phyloP scores from a whole-genome alignment of 108 stramenopile species.

The Skeletonema menzelii region DNA sequence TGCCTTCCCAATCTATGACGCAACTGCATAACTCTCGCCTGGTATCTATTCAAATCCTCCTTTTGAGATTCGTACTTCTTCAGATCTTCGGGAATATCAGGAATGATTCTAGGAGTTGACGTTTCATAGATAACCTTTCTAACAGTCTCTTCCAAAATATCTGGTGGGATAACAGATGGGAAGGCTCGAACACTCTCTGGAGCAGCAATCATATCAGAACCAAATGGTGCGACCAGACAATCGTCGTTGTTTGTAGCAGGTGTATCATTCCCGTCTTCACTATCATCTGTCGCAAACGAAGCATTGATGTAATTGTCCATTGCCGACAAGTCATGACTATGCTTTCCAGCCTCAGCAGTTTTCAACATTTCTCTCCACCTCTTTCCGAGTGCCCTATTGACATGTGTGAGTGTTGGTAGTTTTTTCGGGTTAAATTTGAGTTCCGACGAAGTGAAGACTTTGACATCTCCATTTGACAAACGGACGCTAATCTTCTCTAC shows the following conservation, averaged over 20 bases:
- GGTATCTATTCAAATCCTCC: conserved; percentile 53
- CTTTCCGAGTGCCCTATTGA: conserved; percentile 53
- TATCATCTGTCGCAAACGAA: background rate
- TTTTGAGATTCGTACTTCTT: conserved; percentile 60
- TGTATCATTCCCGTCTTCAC: conserved; percentile 10
- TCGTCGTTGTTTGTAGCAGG: conserved; percentile 12
- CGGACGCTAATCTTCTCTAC: conserved; percentile 13
- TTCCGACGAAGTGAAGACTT: conserved; percentile 19
- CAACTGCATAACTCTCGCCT: conserved; percentile 62
- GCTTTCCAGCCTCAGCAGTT: conserved; percentile 47
- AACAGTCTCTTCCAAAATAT: conserved; percentile 57
- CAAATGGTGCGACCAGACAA: conserved; percentile 52
- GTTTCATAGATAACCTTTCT: conserved; percentile 50
- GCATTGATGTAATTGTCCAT: conserved; percentile 43
- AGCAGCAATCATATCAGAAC: conserved; percentile 66
- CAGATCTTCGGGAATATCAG: conserved; percentile 52
- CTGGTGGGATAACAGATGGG: conserved; percentile 46
- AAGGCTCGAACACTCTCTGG: conserved; percentile 50
- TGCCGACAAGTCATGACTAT: conserved; percentile 53
- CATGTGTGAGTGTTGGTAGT: conserved; percentile 28
- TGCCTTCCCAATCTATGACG: conserved; percentile 71
- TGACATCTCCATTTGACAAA: conserved; percentile 18
- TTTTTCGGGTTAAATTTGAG: conserved; percentile 36
- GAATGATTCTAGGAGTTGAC: conserved; percentile 54
- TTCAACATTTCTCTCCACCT: conserved; percentile 73